Conservation (phyloP, 1,139 yeast species). For the Suhomyces ambrosiae region DNA sequence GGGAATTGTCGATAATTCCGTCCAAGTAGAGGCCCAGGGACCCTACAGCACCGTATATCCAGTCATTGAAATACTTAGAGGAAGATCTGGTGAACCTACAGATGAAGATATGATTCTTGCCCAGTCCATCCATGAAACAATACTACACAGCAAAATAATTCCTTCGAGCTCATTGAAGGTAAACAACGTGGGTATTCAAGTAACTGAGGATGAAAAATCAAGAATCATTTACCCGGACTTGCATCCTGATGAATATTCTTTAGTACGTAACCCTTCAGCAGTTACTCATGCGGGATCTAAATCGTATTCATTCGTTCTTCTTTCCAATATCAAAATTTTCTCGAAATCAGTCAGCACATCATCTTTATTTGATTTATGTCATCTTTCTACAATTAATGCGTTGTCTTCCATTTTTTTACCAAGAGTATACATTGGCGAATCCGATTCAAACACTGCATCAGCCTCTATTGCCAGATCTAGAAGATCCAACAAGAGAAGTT, state of each 20-base stretch:
- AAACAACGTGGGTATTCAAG: slow-evolving; percentile 51
- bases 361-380: slow-evolving; percentile 72
- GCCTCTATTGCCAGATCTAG: slow-evolving; percentile 50
- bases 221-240: slow-evolving; percentile 37
- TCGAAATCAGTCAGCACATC: slow-evolving; percentile 67
- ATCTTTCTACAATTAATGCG: slow-evolving; percentile 69
- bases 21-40: slow-evolving; percentile 9
- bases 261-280: slow-evolving; percentile 17
- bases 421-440: slow-evolving; percentile 60
- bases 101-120: slow-evolving; percentile 87
- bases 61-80: slow-evolving; percentile 78
- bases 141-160: slow-evolving; percentile 57
- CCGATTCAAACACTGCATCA: slow-evolving; percentile 10
- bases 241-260: slow-evolving; percentile 25
- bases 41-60: slow-evolving; percentile 63
- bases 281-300: slow-evolving; percentile 27
- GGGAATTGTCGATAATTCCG: slow-evolving; percentile 51
- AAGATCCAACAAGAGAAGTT: slow-evolving; percentile 43
- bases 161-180: slow-evolving; percentile 48
- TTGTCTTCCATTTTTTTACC: slow-evolving; percentile 66
- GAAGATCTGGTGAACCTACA: slow-evolving; percentile 79
- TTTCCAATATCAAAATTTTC: slow-evolving; percentile 75
- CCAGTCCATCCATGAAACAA: slow-evolving; percentile 63
- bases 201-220: slow-evolving; percentile 35
- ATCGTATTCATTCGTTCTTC: slow-evolving; percentile 61